Evolutionary conservation across 1,139 yeast species (phyloP).

Genomic region (Geotrichum klebahnii): DNA sequence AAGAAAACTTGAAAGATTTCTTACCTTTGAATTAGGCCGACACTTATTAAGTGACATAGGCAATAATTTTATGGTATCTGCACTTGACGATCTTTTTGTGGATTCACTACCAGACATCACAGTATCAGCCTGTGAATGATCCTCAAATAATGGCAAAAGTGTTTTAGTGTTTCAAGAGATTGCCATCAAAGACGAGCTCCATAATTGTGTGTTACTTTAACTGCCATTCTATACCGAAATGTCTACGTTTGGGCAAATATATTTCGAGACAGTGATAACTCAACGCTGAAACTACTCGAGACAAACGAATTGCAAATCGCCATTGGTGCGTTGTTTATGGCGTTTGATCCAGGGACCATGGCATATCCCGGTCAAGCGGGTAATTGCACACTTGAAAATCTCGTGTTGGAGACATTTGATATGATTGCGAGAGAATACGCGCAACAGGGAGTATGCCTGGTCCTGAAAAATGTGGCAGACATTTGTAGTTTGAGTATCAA

Average conservation of each 20-base stretch:
- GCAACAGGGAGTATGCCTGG: constrained; percentile 10
- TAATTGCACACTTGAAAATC: constrained; percentile 4
- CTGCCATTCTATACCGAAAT: constrained; percentile 6
- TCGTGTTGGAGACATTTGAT: constrained; percentile 13
- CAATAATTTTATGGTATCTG: neutral
- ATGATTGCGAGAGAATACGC: constrained; percentile 12
- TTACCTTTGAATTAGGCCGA: constrained; percentile 7
- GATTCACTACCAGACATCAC: constrained; percentile 5
- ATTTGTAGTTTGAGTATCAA: constrained; percentile 3
- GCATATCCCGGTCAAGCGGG: constrained; percentile 9
- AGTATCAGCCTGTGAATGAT: neutral
- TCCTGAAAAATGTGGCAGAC: neutral
- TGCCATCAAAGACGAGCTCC: constrained; percentile 2
- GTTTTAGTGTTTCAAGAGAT: neutral
- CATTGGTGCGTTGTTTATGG: constrained; percentile 4
- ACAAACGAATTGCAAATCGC: constrained; percentile 6
- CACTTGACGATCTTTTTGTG: constrained; percentile 1
- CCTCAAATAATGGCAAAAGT: neutral
- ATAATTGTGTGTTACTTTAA: constrained; percentile 9
- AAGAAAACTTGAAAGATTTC: constrained; percentile 9
- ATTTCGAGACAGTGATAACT: constrained; percentile 1
- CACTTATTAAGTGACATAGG: constrained; percentile 4
- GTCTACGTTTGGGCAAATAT: constrained; percentile 7
- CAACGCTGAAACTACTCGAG: neutral
- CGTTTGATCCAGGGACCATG: constrained; percentile 11